Conservation (phyloP, 257 asterid genomes). For the Nicotiana attenuata region DNA sequence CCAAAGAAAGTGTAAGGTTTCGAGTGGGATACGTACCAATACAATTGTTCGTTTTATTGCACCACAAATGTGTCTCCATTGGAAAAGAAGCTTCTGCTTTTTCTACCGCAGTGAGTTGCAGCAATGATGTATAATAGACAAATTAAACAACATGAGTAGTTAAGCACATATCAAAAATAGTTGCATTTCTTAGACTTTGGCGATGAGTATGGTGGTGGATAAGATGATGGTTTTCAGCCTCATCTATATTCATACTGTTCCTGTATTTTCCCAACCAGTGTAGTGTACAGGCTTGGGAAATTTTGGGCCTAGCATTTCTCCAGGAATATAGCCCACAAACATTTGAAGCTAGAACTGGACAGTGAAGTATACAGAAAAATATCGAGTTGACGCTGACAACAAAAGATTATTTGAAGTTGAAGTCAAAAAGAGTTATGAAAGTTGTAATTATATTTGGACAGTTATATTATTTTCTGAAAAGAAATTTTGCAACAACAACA, state of each 20-base stretch:
- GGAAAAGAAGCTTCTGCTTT: neutral
- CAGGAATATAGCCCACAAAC: neutral
- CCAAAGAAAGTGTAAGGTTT: conserved; percentile 13
- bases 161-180: neutral
- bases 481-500: neutral
- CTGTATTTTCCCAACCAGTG: neutral
- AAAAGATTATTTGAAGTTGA: neutral
- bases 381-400: neutral
- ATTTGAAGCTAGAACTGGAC: neutral
- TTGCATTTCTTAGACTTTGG: neutral
- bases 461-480: neutral
- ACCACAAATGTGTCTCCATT: conserved; percentile 20
- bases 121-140: neutral
- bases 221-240: conserved; percentile 7
- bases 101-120: neutral
- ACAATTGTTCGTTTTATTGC: conserved; percentile 18
- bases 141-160: neutral
- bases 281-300: neutral
- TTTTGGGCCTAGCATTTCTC: neutral
- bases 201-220: neutral
- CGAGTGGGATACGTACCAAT: neutral
- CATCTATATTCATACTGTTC: neutral
- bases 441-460: neutral
- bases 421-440: neutral
- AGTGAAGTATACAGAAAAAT: neutral